Evolutionary conservation across 176 grass and related monocot species (phyloP).

Genomic region (Phoenix dactylifera): DNA sequence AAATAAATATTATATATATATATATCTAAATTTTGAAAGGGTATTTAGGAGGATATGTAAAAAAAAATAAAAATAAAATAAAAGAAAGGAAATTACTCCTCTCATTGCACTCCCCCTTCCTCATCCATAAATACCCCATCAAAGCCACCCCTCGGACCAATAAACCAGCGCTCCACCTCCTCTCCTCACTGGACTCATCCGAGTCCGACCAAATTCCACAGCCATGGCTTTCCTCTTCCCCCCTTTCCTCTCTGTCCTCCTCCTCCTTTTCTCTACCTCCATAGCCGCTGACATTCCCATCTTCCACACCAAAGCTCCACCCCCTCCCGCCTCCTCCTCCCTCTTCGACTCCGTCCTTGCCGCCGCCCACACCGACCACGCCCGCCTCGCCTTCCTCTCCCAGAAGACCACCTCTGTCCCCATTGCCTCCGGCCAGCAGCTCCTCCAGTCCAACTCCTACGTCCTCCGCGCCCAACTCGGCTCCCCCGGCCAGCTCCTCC

Average conservation of each 20-base stretch:
- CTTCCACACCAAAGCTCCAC: constrained; percentile 32
- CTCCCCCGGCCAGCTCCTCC: constrained; percentile 50
- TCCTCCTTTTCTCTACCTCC: constrained; percentile 26
- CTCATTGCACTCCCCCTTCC: too few relatives aligned
- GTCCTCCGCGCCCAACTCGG: constrained; percentile 66
- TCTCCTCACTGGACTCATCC: constrained; percentile 9
- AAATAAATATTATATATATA: too few relatives aligned
- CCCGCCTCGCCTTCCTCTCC: constrained; percentile 63
- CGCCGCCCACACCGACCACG: constrained; percentile 53
- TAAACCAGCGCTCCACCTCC: background rate
- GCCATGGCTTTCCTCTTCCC: constrained; percentile 16
- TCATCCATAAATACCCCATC: too few relatives aligned
- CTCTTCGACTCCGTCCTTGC: constrained; percentile 59
- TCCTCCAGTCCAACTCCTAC: constrained; percentile 60
- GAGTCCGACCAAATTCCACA: background rate
- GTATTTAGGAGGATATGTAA: too few relatives aligned
- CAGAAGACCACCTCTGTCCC: constrained; percentile 54
- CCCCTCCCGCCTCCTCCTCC: constrained; percentile 39
- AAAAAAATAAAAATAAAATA: too few relatives aligned
- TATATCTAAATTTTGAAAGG: too few relatives aligned
- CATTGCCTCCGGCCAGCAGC: constrained; percentile 72
- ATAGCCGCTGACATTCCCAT: constrained; percentile 46
- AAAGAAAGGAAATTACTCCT: too few relatives aligned
- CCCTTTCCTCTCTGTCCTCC: constrained; percentile 8
- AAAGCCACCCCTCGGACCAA: too few relatives aligned